Evolutionary conservation across 2,329 filamentous ascomycete genomes (phyloP), one percentile per base, ranked within the genome.

Genomic region (Aspergillus chevalieri): DNA sequence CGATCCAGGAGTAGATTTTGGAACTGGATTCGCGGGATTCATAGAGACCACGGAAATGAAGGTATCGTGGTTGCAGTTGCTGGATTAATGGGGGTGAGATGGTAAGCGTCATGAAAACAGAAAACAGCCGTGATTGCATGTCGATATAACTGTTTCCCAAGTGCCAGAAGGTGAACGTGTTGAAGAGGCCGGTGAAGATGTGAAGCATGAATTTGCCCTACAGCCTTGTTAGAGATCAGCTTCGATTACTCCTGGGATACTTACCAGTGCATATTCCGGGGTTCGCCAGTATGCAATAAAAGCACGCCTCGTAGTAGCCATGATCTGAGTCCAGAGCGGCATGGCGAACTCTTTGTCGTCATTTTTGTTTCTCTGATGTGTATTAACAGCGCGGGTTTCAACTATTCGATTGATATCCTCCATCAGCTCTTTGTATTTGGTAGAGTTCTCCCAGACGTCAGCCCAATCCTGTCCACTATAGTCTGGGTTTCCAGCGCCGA

Each of bases 1-100:
- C 84, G 12, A 79, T 68, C 86, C 87, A 90, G 1, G 81, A 84
- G 68, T 92, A 93, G 22, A 89, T 89, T 65, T 89, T 89, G 14
- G 85, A 81, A n/a, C 81, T 87, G 44, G 83, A 79, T 65, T 93
- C 88, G 4, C 88, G 79, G 1, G 78, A 81, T 63, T 85, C 73
- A 69, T 87, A 93, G 22, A 92, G 75, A 28, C 79, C 75, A 3
- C 86, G 78, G 42, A 82, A 79, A 51, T 79, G 73, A 46, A 89
- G 71, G 63, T 86, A 90, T 4, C 81, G 79, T 0, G 87, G 87
- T 60, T 91, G 85, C 0, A 91, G 74, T 58, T 91, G 86, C 59
- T 90, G 85, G 50, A 91, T 87, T 1, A 91, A 72, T 0, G 85
- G 84, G 0, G 86, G 86, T 1, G 80, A 79, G 55, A 93, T 87